A percentile compares a stretch with the other conserved stretches of the same genome.
Conservation (phyloP, 176 grass and related monocot genomes). For the Hordeum vulgare region DNA sequence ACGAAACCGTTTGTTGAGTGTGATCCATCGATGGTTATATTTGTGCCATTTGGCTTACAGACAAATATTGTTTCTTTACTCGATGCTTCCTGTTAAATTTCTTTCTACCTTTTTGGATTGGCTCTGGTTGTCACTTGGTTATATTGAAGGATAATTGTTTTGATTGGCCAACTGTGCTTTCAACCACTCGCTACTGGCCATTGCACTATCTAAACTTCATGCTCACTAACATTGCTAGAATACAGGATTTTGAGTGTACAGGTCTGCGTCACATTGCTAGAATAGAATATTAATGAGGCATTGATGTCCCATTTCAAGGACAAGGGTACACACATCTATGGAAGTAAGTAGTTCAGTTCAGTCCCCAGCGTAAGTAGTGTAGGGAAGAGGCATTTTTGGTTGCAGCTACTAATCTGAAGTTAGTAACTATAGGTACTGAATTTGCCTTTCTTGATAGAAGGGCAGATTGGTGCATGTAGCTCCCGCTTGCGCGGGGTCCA, state of each 20-base stretch:
- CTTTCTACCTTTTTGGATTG: no score
- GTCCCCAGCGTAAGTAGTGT: not conserved
- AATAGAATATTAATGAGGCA: slow-evolving; percentile 8
- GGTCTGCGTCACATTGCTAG: not conserved
- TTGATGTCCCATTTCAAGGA: slow-evolving; percentile 9
- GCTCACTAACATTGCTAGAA: not conserved
- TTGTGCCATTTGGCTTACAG: not conserved
- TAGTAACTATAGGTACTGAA: slow-evolving; percentile 22
- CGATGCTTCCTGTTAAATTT: no score
- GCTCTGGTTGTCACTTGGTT: no score
- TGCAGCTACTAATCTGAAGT: not conserved
- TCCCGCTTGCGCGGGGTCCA: no score
- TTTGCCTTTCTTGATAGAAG: slow-evolving; percentile 3
- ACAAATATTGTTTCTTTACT: not conserved
- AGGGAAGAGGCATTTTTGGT: not conserved
- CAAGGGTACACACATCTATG: not conserved
- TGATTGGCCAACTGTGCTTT: not conserved
- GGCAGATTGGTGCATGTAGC: no score
- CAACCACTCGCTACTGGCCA: not conserved
- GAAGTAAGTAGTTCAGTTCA: not conserved
- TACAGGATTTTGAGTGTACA: not conserved
- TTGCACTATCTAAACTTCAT: not conserved
- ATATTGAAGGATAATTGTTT: slow-evolving; percentile 8
- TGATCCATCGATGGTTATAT: not conserved
- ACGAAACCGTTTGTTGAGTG: slow-evolving; percentile 7